Base-by-base conservation (phyloP, 352 stramenopile species). In the Phytophthora ohioensis region DNA sequence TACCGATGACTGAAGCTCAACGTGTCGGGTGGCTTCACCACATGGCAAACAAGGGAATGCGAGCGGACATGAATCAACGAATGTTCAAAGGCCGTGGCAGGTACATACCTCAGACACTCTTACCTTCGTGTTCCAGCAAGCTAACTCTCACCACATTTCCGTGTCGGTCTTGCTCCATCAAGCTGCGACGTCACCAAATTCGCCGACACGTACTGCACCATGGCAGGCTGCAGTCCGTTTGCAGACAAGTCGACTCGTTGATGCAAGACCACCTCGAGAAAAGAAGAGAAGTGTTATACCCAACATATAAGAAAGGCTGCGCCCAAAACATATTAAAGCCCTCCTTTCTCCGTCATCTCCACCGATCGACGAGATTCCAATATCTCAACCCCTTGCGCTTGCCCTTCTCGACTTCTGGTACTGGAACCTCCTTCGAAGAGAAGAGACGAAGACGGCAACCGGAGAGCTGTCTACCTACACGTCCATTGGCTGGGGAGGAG, bases 131-230 rank as follows among this genome's bases (percentile, higher is more conserved):
- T 51, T 63, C 7, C 41, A 36, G 21, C 46, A 58, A 42, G 30
- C 42, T 48, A 38, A 31, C 48, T 55, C 64, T 61, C 39, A 70
- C 49, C 32, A 27, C 21, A 27, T 65, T 49, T 60, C 54, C 21
- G 21, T 27, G 21, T 27, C 21, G 21, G 21, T 63, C 31, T 75
- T 48, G 30, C 11, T 63, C 17, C 31, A 38, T 68, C 47, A 39
- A 94, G 88, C 73, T 94, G 82, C 51, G 88, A 94, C 39, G 87
- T 96, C 65, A 94, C 87, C 34, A 84, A 84, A 72, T 96, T 95
- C 69, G 88, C 88, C 49, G 86, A 93, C 57, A 87, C 87, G 1
- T 94, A 95, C 69, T 90, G 78, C 79, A 93, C 88, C 11, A 95
- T 95, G 87, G 84, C 88, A 51, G 84, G 87, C 54, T 95, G 87